phyloP scores from a whole-genome alignment of 2,329 filamentous ascomycete species.

The Raffaelea ambrosiae region DNA sequence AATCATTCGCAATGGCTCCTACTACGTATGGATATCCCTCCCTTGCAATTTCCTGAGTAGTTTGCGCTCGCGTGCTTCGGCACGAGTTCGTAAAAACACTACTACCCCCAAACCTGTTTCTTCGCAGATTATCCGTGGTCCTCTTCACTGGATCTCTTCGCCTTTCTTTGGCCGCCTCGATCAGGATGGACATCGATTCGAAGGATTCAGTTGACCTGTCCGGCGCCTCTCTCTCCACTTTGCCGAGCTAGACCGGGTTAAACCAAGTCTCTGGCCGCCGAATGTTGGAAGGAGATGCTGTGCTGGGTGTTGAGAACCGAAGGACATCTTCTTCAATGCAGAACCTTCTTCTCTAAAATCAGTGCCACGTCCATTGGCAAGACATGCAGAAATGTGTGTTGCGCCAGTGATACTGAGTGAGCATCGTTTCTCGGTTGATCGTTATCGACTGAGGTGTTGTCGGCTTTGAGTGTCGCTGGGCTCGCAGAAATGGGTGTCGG shows the following conservation, averaged over 20 bases:
- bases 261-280: too few relatives aligned
- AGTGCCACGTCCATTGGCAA: conserved; percentile 48
- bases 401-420: background rate
- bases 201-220: conserved; percentile 71
- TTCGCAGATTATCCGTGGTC: conserved; percentile 70
- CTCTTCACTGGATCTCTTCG: conserved; percentile 57
- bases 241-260: conserved; percentile 2
- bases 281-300: too few relatives aligned
- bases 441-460: conserved; percentile 59
- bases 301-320: conserved; percentile 58
- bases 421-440: conserved; percentile 34
- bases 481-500: background rate
- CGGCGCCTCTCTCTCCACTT: conserved; percentile 49
- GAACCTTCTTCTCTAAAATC: conserved; percentile 63
- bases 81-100: too few relatives aligned
- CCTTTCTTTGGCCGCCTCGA: too few relatives aligned
- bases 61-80: too few relatives aligned
- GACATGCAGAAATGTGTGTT: too few relatives aligned
- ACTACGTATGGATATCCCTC: conserved; percentile 12
- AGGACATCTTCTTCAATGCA: too few relatives aligned
- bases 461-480: conserved; percentile 53
- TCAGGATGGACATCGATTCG: background rate
- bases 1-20: conserved; percentile 8
- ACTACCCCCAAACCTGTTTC: conserved; percentile 6
- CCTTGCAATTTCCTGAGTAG: too few relatives aligned